Evolutionary conservation across 176 grass and related monocot species (phyloP), one percentile per base, ranked within the genome.

Genomic region (Bothriochloa decipiens): DNA sequence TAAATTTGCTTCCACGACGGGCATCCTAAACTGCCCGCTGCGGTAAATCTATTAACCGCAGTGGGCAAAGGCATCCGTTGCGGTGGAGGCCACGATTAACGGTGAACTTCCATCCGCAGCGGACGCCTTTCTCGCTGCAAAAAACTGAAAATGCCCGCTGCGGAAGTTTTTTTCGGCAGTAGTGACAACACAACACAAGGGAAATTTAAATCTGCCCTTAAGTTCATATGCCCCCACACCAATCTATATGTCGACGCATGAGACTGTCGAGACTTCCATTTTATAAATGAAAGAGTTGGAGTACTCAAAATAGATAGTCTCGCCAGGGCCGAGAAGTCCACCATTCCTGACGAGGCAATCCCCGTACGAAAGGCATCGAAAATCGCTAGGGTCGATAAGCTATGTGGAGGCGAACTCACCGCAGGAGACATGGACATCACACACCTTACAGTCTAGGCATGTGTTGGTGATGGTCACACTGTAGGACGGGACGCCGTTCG

Each of bases 391-490:
- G 14, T 29, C 26, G 27, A 65, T 13, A 27, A 65, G 63, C 63
- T 65, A 12, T 26, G 27, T 65, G 63, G 63, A 32, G 63, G 63
- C 62, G 1, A 65, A 65, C 62, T 65, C 62, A 3, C 62, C 62
- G 62, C 62, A 65, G 12, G 62, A 65, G 62, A 65, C 62, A 28
- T 65, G 62, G 12, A 65, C 62, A 25, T 29, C 26, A 12, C 62
- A 1, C 25, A 65, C 26, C 4, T 25, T 65, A 26, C 62, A 65
- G 26, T 13, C 26, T 12, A 65, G 12, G 2, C 62, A 65, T 3
- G 62, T 65, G 62, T 65, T 65, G 62, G 62, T 65, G 62, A 65
- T 65, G 62, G 62, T 65, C 26, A 65, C 62, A 5, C 11, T 65
- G 62, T 65, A 65, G 62, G 11, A 65, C 13, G 62, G 62, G 26